Evolutionary conservation across 768 basidiomycete species (phyloP).

Genomic region (Omphalotus guepiniiformis): DNA sequence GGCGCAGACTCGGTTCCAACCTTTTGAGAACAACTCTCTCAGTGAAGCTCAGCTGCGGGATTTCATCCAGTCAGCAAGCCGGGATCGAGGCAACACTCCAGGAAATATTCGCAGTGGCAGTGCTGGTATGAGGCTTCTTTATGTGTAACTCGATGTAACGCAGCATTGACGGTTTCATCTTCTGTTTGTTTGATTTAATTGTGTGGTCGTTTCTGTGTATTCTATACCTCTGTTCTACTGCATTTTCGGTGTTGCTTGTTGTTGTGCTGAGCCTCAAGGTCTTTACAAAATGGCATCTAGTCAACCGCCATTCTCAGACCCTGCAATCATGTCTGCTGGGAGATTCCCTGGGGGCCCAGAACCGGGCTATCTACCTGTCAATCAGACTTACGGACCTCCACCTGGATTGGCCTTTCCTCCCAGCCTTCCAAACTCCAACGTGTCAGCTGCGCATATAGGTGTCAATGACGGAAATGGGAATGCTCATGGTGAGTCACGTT

Average conservation of each 20-base stretch:
- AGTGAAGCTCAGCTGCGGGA: conserved; percentile 78
- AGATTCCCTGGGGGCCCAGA: conserved; percentile 46
- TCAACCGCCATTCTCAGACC: conserved; percentile 56
- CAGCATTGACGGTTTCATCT: conserved; percentile 26
- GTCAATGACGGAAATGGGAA: conserved; percentile 33
- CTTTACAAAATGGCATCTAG: conserved; percentile 28
- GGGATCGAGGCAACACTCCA: conserved; percentile 44
- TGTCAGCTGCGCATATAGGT: conserved; percentile 21
- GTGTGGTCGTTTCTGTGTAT: too few relatives aligned
- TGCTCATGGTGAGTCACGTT: conserved; percentile 65
- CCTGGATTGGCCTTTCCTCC: conserved; percentile 56
- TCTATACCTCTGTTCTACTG: too few relatives aligned
- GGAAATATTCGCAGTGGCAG: conserved; percentile 25
- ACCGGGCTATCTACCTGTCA: conserved; percentile 26
- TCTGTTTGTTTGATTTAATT: conserved; percentile 20
- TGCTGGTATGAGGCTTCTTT: conserved; percentile 55
- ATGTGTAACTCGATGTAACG: too few relatives aligned
- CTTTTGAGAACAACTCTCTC: conserved; percentile 40
- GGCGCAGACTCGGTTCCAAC: conserved; percentile 46
- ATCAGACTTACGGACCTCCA: conserved; percentile 53
- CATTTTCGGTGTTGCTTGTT: too few relatives aligned
- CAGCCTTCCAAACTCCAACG: conserved; percentile 28
- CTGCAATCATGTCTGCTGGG: conserved; percentile 79
- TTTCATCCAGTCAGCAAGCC: conserved; percentile 68
- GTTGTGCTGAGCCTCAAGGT: conserved; percentile 27